Evolutionary conservation across 495 filamentous ascomycete species (phyloP).

Genomic region (Penicillium odoratum): DNA sequence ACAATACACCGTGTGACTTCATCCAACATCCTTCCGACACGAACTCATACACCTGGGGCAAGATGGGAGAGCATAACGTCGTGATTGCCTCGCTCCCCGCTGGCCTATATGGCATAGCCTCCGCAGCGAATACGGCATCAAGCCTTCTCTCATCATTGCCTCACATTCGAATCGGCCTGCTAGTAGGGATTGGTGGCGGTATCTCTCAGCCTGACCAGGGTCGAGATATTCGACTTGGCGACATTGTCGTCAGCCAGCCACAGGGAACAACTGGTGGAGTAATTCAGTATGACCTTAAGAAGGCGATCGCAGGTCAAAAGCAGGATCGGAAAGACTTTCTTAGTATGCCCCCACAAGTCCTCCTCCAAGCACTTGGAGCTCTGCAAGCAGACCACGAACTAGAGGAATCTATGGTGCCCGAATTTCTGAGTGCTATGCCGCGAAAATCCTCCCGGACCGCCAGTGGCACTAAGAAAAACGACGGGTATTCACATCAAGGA

Average conservation of each 20-base stretch:
- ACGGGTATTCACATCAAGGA: conserved; percentile 9
- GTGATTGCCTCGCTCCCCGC: conserved; percentile 22
- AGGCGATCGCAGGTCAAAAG: conserved; percentile 6
- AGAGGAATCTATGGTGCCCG: conserved; percentile 9
- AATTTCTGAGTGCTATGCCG: conserved; percentile 21
- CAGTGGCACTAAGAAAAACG: not conserved
- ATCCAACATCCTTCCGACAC: not conserved
- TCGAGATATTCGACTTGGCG: conserved; percentile 28
- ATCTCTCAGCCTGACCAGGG: conserved; percentile 15
- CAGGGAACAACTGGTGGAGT: conserved; percentile 14
- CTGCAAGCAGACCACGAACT: not conserved
- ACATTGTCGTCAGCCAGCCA: conserved; percentile 23
- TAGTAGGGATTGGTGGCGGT: conserved; percentile 31
- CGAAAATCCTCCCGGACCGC: conserved; percentile 7
- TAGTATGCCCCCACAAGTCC: not conserved
- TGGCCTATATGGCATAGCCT: not conserved
- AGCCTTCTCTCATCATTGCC: conserved; percentile 24
- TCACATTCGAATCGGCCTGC: conserved; percentile 18
- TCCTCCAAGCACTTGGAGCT: not conserved
- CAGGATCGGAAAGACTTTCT: not conserved
- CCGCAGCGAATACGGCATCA: conserved; percentile 23
- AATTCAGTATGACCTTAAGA: conserved; percentile 23
- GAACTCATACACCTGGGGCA: conserved; percentile 26
- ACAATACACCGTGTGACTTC: conserved; percentile 3
- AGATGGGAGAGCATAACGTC: conserved; percentile 33